Evolutionary conservation across 2,329 filamentous ascomycete species (phyloP).

Genomic region (Thelonectria discophora): DNA sequence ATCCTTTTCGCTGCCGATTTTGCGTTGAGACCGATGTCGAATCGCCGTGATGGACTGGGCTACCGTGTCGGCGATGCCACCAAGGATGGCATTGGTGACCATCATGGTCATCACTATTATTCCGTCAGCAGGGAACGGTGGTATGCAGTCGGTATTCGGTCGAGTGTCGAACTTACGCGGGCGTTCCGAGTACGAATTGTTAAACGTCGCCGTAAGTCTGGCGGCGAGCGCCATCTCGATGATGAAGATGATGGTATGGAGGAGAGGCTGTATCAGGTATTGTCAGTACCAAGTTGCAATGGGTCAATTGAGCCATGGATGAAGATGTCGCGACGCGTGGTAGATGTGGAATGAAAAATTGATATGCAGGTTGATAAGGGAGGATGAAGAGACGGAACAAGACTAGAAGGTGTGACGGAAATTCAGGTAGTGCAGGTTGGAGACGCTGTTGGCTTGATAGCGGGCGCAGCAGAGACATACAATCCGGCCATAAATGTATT

Average conservation of each 20-base stretch:
- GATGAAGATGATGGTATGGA: conserved; percentile 85
- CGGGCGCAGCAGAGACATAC: conserved; percentile 53
- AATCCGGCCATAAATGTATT: conserved; percentile 77
- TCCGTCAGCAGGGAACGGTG: conserved; percentile 21
- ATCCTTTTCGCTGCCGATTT: conserved; percentile 68
- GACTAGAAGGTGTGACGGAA: conserved; percentile 10
- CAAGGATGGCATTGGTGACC: conserved; percentile 96
- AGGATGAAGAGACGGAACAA: not conserved
- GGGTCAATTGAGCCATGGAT: conserved; percentile 9
- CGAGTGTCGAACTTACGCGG: too few species aligned
- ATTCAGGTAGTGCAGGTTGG: conserved; percentile 15
- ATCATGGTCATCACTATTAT: conserved; percentile 90
- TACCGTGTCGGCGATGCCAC: conserved; percentile 94
- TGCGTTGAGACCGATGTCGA: conserved; percentile 71
- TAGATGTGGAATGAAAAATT: not conserved
- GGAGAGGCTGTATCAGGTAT: conserved; percentile 72
- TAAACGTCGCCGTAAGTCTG: conserved; percentile 86
- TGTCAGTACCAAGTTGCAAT: conserved; percentile 36
- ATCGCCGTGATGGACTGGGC: conserved; percentile 92
- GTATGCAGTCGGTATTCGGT: not conserved
- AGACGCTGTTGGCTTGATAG: conserved; percentile 12
- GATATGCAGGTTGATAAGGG: conserved; percentile 1
- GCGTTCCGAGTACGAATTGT: conserved; percentile 74
- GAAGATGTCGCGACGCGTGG: conserved; percentile 8
- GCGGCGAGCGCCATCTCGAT: conserved; percentile 89